Conservation (phyloP, 352 stramenopile genomes). For the Globisporangium yorkense region DNA sequence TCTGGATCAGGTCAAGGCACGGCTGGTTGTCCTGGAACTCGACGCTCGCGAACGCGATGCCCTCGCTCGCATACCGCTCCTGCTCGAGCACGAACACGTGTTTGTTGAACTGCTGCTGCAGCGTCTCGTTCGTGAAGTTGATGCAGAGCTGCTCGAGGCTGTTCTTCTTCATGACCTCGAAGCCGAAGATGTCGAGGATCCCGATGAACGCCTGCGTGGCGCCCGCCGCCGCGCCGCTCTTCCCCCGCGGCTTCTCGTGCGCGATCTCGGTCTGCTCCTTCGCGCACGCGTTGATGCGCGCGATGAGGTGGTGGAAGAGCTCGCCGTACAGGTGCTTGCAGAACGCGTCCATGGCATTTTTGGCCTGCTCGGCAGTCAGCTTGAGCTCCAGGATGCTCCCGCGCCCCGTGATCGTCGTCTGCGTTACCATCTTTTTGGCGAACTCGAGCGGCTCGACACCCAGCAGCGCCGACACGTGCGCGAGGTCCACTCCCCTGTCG, state of each 20-base stretch:
- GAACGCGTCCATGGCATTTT: slow-evolving; percentile 79
- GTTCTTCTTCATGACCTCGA: slow-evolving; percentile 87
- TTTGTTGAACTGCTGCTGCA: slow-evolving; percentile 89
- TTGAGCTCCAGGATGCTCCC: slow-evolving; percentile 75
- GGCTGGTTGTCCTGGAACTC: slow-evolving; percentile 84
- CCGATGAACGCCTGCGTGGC: slow-evolving; percentile 54
- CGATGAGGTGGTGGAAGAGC: slow-evolving; percentile 71
- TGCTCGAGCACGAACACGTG: slow-evolving; percentile 85
- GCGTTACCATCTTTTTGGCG: slow-evolving; percentile 75
- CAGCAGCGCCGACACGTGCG: slow-evolving; percentile 52
- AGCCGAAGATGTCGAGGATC: slow-evolving; percentile 90
- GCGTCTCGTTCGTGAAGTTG: slow-evolving; percentile 90
- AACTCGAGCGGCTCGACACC: slow-evolving; percentile 54
- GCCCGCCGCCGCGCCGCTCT: neutral
- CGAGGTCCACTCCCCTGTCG: slow-evolving; percentile 41
- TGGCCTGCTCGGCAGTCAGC: slow-evolving; percentile 61
- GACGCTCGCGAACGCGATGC: slow-evolving; percentile 65
- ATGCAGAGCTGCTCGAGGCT: slow-evolving; percentile 89
- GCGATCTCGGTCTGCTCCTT: slow-evolving; percentile 42
- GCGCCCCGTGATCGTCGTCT: slow-evolving; percentile 73
- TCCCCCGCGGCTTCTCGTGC: slow-evolving; percentile 9
- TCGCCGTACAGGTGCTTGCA: slow-evolving; percentile 84
- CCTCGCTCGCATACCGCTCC: slow-evolving; percentile 70
- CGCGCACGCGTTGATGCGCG: slow-evolving; percentile 66
- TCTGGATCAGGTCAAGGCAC: slow-evolving; percentile 79